phyloP scores from a whole-genome alignment of 2,329 filamentous ascomycete species.

The Xylaria sp. region DNA sequence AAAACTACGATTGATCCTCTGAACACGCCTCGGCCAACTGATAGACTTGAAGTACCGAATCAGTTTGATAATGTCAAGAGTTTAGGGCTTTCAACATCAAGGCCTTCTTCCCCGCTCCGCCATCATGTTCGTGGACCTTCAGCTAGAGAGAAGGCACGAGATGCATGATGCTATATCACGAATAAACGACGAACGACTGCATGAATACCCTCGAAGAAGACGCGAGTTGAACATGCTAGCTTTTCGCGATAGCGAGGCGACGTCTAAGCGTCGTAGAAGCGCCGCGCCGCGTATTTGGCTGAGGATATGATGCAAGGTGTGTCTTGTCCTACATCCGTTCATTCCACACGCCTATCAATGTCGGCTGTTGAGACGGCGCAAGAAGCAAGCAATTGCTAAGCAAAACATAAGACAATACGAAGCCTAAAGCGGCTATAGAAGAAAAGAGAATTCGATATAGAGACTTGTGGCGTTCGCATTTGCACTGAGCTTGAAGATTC shows the following conservation, averaged over 20 bases:
- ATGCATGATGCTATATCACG: slow-evolving; percentile 41
- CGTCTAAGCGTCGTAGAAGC: neutral
- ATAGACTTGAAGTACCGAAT: slow-evolving; percentile 48
- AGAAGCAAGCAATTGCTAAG: neutral
- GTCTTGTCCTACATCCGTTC: neutral
- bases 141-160: slow-evolving; percentile 45
- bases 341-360: neutral
- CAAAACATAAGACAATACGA: neutral
- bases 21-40: slow-evolving; percentile 46
- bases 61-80: slow-evolving; percentile 45
- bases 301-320: neutral
- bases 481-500: neutral
- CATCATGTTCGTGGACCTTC: slow-evolving; percentile 46
- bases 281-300: slow-evolving; percentile 14
- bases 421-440: neutral
- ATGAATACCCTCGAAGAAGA: neutral
- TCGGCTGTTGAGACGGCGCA: neutral
- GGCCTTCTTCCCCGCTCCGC: slow-evolving; percentile 48
- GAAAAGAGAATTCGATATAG: neutral
- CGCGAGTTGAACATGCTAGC: slow-evolving; percentile 2
- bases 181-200: neutral
- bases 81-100: slow-evolving; percentile 49
- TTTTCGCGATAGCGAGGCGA: slow-evolving; percentile 2
- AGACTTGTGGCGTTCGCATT: neutral
- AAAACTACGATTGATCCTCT: slow-evolving; percentile 71